Conservation (phyloP, 2,329 filamentous ascomycete genomes). For the Arthrobotrys iridis region DNA sequence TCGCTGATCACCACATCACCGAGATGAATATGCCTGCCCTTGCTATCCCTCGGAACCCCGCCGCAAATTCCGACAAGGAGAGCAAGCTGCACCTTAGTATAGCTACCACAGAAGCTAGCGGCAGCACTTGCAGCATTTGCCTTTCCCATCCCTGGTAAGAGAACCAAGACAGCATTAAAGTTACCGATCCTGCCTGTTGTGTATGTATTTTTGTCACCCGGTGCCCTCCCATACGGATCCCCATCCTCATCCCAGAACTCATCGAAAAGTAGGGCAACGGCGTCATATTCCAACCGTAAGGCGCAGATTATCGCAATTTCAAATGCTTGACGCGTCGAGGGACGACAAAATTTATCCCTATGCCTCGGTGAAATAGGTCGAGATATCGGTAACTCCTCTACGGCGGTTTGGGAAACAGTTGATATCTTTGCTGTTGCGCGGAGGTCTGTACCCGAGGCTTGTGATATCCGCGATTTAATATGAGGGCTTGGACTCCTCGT, state of each 20-base stretch:
- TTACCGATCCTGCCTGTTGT: constrained; percentile 55
- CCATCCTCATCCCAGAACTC: constrained; percentile 58
- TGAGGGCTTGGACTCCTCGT: too few relatives aligned
- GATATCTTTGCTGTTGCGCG: too few relatives aligned
- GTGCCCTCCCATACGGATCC: constrained; percentile 32
- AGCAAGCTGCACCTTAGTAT: constrained; percentile 50
- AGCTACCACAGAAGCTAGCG: constrained; percentile 32
- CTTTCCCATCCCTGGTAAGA: constrained; percentile 50
- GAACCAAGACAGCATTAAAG: constrained; percentile 48
- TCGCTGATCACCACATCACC: constrained; percentile 60
- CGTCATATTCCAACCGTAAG: constrained; percentile 59
- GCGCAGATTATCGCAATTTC: constrained; percentile 61
- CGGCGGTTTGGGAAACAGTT: too few relatives aligned
- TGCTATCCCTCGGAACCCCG: constrained; percentile 51
- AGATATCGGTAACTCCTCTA: too few relatives aligned
- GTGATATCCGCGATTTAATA: too few relatives aligned
- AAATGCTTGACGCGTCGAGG: constrained; percentile 56
- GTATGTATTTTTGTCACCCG: constrained; percentile 56
- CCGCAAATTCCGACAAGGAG: constrained; percentile 58
- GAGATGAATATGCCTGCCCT: constrained; percentile 56
- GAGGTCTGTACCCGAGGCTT: too few relatives aligned
- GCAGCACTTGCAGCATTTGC: constrained; percentile 30
- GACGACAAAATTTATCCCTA: too few relatives aligned
- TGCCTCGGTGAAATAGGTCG: too few relatives aligned
- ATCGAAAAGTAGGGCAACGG: constrained; percentile 59